Base-by-base conservation (phyloP, 2,329 filamentous ascomycete species). In the Diaporthe amygdali region DNA sequence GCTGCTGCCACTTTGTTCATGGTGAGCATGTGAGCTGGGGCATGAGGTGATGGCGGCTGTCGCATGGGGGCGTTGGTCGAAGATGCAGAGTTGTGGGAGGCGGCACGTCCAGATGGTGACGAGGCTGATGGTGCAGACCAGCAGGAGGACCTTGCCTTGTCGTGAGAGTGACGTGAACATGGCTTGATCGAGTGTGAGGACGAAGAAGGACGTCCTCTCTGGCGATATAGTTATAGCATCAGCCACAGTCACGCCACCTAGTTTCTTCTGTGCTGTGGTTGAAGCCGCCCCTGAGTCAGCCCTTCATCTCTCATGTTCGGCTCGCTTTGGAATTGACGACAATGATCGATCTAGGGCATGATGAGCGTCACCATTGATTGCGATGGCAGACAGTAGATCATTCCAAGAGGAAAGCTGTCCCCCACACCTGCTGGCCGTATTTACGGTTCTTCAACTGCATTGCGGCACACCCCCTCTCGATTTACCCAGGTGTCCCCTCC, bases 81-180 rank as follows among this genome's bases (percentile, higher is more conserved):
- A 76, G 25, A 77, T 56, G 34, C 75, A 76, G 41, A 77, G 70
- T 27, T 74, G 74, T 2, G 77, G 76, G 3, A 77, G 72, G 27
- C 76, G 74, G 47, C 69, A 77, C 39, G 71, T 66, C 76, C 76
- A 78, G 41, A 78, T 71, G 6, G 76, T 75, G 2, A 71, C 74
- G 44, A 78, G 61, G 49, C 72, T 75, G 71, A 77, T 74, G 44
- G 74, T 17, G 59, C 72, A 74, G 37, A 77, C 71, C 10, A 73
- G 34, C 39, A 77, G 39, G 15, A 78, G 56, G 14, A 75, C 25
- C 22, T 72, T 74, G 20, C 75, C 72, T 12, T 72, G 73, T 25
- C 76, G 71, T 41, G 63, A 44, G 74, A 39, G 70, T 55, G 37
- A 74, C 32, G 56, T 56, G 44, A 71, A 51, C 68, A 68, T 68